A percentile compares a stretch with the other conserved stretches of the same genome.
These are phyloP conservation scores for Amylocystis lapponica DNA, from an alignment of 768 basidiomycete genomes.

Conservation along the genomic window DNA sequence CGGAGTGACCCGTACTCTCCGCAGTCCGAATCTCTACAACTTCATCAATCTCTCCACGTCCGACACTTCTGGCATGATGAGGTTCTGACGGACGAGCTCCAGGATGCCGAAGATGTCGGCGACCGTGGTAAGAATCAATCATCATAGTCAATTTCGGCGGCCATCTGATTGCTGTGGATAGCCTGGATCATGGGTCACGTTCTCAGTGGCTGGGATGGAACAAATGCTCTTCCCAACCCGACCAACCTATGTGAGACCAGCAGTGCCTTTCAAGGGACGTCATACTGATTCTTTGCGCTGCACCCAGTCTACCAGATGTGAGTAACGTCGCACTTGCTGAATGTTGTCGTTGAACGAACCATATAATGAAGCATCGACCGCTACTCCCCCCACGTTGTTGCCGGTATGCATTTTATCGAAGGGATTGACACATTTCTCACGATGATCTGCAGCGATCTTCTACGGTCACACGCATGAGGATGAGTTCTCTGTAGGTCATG, in stretches of 20 bases:
- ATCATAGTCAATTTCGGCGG: not conserved
- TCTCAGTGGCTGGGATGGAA: constrained; percentile 62
- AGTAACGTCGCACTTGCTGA: constrained; percentile 4
- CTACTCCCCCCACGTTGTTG: constrained; percentile 71
- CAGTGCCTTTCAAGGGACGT: not conserved
- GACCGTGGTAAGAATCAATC: constrained; percentile 47
- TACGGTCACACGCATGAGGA: constrained; percentile 75
- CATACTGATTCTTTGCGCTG: not conserved
- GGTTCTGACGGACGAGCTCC: constrained; percentile 76
- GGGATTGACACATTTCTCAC: not conserved
- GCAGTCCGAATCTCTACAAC: constrained; percentile 65
- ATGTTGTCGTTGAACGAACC: not conserved
- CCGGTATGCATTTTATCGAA: constrained; percentile 40
- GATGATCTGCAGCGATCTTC: constrained; percentile 48
- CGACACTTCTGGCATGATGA: constrained; percentile 68
- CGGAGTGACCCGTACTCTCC: too few species aligned
- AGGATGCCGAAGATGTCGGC: constrained; percentile 68
- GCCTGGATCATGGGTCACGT: constrained; percentile 53
- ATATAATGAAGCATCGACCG: constrained; percentile 50
- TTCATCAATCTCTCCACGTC: constrained; percentile 66
- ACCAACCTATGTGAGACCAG: constrained; percentile 56
- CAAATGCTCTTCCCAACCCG: constrained; percentile 54
- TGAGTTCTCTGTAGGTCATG: constrained; percentile 46
- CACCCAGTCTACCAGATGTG: constrained; percentile 44
- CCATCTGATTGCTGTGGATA: constrained; percentile 15